phyloP scores from a whole-genome alignment of 163 green algal genomes.

The Scenedesmus sp. region DNA sequence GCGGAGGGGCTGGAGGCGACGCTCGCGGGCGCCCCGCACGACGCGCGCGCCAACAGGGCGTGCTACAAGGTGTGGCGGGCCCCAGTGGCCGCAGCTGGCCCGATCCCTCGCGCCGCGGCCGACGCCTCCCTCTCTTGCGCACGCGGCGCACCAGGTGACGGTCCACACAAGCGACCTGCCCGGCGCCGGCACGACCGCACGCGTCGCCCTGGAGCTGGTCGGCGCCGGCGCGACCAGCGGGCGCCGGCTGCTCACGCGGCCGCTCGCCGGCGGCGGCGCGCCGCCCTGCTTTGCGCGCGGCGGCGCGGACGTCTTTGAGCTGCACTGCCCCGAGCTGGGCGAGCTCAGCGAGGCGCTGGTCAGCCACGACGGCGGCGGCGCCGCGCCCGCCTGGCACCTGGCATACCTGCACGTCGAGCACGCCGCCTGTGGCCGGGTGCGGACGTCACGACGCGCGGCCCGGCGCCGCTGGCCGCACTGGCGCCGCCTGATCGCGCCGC shows the following conservation, averaged over 20 bases:
- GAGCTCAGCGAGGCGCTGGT: constrained; percentile 55
- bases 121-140: no score
- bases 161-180: constrained; percentile 42
- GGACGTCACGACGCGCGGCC: no score
- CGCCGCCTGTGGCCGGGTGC: neutral
- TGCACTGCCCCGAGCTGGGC: constrained; percentile 51
- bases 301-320: constrained; percentile 46
- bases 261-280: neutral
- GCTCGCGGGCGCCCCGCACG: no score
- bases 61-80: no score
- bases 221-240: constrained; percentile 37
- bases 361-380: constrained; percentile 61
- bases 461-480: no score
- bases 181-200: constrained; percentile 57
- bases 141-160: constrained; percentile 58
- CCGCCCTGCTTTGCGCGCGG: constrained; percentile 59
- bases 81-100: no score
- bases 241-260: constrained; percentile 2
- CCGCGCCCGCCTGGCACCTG: constrained; percentile 61
- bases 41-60: no score
- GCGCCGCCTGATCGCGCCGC: no score
- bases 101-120: no score
- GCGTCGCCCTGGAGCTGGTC: constrained; percentile 61
- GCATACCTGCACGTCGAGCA: constrained; percentile 57
- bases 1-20: neutral